These are phyloP conservation scores for Daldinia caldariorum DNA, from an alignment of 495 filamentous ascomycete species.

Conservation along the genomic window DNA sequence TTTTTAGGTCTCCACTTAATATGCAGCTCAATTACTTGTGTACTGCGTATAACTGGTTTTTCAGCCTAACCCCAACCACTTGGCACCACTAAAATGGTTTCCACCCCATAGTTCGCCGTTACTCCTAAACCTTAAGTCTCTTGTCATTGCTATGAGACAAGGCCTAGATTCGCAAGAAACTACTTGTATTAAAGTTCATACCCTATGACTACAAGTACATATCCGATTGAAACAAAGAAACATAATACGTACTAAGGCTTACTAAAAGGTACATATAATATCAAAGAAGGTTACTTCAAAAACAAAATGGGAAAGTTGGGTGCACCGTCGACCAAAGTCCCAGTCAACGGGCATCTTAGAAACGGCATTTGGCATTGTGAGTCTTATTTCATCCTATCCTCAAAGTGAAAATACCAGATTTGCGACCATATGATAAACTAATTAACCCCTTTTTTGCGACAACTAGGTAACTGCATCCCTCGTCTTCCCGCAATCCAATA, in stretches of 20 bases:
- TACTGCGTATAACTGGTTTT: background rate
- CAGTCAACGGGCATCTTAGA: slow-evolving; percentile 64
- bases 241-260: background rate
- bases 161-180: background rate
- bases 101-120: background rate
- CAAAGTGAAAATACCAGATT: background rate
- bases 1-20: background rate
- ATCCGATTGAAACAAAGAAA: background rate
- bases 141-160: slow-evolving; percentile 1
- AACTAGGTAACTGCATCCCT: slow-evolving; percentile 70
- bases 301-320: slow-evolving; percentile 36
- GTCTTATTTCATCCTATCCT: slow-evolving; percentile 9
- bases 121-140: background rate
- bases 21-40: background rate
- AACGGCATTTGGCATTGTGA: slow-evolving; percentile 55
- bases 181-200: background rate
- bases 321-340: slow-evolving; percentile 44
- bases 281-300: slow-evolving; percentile 1
- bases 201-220: slow-evolving; percentile 5
- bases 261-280: slow-evolving; percentile 5
- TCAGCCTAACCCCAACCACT: slow-evolving; percentile 2
- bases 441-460: background rate
- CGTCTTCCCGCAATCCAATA: slow-evolving; percentile 68
- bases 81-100: background rate
- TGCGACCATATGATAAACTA: background rate